Evolutionary conservation across 805 yeast genomes (phyloP), one percentile per base, ranked within the genome.

Genomic region (Cyberlindnera meyerae): DNA sequence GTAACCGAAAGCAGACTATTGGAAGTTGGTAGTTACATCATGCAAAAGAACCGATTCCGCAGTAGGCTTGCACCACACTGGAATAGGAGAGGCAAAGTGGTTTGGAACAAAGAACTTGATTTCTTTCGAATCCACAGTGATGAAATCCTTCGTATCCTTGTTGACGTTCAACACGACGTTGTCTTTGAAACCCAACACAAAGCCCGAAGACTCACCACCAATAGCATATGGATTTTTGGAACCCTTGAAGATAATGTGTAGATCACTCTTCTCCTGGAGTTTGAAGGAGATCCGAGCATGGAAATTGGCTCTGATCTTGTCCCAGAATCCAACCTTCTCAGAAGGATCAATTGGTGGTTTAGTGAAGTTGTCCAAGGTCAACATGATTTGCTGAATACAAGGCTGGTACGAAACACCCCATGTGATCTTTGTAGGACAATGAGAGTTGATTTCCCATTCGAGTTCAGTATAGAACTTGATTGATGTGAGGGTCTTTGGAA

Each of bases 301-400:
- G 48, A 87, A 63, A 12, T 82, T 67, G 20, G 79, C 69, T 33
- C 96, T 64, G 18, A 87, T 60, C 55, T 88, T 90, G 59, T 89
- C 97, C 97, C 97, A 89, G 48, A 88, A 79, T 1, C 97, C 97
- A 11, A 87, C 62, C 48, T 82, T 82, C 4, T 76, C 72, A 2
- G 96, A 85, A 0, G 89, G 89, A 56, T 89, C 97, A 12, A 83
- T 62, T 0, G 94, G 95, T 0, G 96, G 95, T 56, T 90, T 89
- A 1, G 94, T 78, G 54, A 89, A 85, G 30, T 81, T 78, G 49
- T 88, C 95, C 42, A 89, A 71, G 38, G 76, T 81, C 37, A 77
- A 63, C 78, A 84, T 82, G 2, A 80, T 68, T 46, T 86, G 89
- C 46, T 86, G 87, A 21, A 89, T 72, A 1, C 88, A 89, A 13